Base-by-base conservation (phyloP, 2,329 filamentous ascomycete genomes). In the Colletotrichum sp. region DNA sequence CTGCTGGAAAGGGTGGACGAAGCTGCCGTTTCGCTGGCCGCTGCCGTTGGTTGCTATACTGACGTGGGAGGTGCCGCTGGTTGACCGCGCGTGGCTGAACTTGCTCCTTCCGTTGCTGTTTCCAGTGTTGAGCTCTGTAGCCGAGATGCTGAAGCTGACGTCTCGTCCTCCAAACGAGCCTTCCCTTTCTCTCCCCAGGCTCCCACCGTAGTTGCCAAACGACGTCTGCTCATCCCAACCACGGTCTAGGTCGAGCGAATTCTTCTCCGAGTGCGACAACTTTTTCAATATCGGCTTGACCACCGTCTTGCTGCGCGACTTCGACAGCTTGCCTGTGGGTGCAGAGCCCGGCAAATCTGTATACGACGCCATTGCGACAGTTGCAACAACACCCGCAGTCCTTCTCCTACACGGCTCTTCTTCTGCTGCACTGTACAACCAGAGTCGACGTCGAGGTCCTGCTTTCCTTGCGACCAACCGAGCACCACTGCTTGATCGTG, bases 281-380 rank as follows among this genome's bases (percentile, higher is more conserved):
- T 92, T 93, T 82, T 92, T 92, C 69, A 93, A 84, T 60, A 93
- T 92, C 12, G 92, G 92, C 83, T 92, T 93, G 78, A 92, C 89
- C 75, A 86, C 86, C 75, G 85, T 85, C 79, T 88, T 88, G 69
- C 84, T 83, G 79, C 86, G 86, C 67, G 86, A 80, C 82, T 91
- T 91, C 80, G 86, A 83, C 75, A 85, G 83, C 80, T 86, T 88
- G 77, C 81, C 88, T 77, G 81, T 81, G 71, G 83, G 82, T 12
- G 39, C 64, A 62, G 79, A 80, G 63, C 80, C 82, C 71, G 81
- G 79, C 59, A 83, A 78, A 30, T 80, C 82, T 21, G 83, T 81
- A 62, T 85, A 81, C 28, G 85, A 84, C 62, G 86, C 80, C 86
- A 87, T 87, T 62, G 49, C 55, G 39, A 60, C 26, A 13, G 12